Base-by-base conservation (phyloP, 2,329 filamentous ascomycete genomes). In the Dactylellina drechsleri region DNA sequence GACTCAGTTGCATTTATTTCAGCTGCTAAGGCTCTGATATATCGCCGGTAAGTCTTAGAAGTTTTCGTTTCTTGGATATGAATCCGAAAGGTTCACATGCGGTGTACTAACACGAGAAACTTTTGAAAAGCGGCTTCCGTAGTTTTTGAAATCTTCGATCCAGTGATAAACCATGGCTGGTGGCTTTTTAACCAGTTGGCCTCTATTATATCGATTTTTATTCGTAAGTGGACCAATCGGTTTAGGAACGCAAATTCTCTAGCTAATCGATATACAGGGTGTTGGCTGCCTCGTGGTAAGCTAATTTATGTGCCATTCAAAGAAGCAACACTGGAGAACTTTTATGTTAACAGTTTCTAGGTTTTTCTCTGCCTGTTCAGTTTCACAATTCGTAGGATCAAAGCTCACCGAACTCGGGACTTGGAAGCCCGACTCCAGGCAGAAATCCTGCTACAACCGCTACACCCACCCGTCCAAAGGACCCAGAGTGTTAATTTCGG, bases 401-500 rank as follows among this genome's bases (percentile, higher is more conserved):
- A 41, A 36, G 26, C 28, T n/a, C 58, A 50, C 13, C 36, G 56
- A 13, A 58, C 45, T 13, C 53, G 41, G 20, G 57, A 43, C 13
- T n/a, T 68, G 2, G 64, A 75, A 56, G 65, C 43, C 23, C 23
- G 52, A 28, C 31, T 54, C 10, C 58, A 68, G 45, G 26, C 50
- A 23, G 64, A 75, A 23, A 52, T 59, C 12, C 13, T 60, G 4
- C 41, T 43, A 23, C 52, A 45, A n/a, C 64, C 64, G 15, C 64
- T 26, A 36, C 52, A 59, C 20, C 3, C 53, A 16, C 31, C 31
- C 10, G 20, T 68, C 0, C 58, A 64, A 23, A 47, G 71, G 31
- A 52, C 49, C 1, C 52, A 58, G 20, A 68, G 71, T 40, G 64
- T 75, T 36, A 75, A 75, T 16, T 75, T 75, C 41, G 71, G 64